These are phyloP conservation scores for Cryptosporidium ryanae DNA, from an alignment of 169 alveolate genomes.

Conservation along the genomic window DNA sequence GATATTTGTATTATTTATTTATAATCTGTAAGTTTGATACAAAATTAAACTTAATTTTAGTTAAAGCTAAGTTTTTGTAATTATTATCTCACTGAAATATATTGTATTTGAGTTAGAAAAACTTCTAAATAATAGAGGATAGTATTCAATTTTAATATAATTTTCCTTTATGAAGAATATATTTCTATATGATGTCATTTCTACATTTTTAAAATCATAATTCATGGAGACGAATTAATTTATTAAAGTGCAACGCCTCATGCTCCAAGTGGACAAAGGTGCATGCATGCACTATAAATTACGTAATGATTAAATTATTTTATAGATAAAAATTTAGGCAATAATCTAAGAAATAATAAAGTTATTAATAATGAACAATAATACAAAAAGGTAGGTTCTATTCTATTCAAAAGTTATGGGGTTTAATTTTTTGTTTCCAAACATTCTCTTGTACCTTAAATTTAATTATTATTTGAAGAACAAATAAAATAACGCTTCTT, in stretches of 20 bases:
- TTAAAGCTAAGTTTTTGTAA: too few relatives aligned
- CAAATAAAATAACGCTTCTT: slow-evolving; percentile 45
- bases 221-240: not conserved
- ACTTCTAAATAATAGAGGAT: too few relatives aligned
- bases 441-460: not conserved
- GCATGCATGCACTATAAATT: slow-evolving; percentile 45
- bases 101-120: too few relatives aligned
- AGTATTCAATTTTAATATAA: too few relatives aligned
- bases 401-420: not conserved
- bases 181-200: too few relatives aligned
- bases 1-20: too few relatives aligned
- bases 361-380: slow-evolving; percentile 68
- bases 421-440: not conserved
- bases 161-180: too few relatives aligned
- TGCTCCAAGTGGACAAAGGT: slow-evolving; percentile 62
- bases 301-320: slow-evolving; percentile 12
- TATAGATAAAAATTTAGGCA: not conserved
- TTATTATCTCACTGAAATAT: too few relatives aligned
- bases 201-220: not conserved
- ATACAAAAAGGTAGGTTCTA: slow-evolving; percentile 52
- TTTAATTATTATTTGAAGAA: slow-evolving; percentile 12
- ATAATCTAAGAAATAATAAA: not conserved
- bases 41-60: too few relatives aligned
- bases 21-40: too few relatives aligned
- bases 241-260: not conserved